Evolutionary conservation across 768 basidiomycete genomes (phyloP).

Genomic region (Rhodotorula babjevae): DNA sequence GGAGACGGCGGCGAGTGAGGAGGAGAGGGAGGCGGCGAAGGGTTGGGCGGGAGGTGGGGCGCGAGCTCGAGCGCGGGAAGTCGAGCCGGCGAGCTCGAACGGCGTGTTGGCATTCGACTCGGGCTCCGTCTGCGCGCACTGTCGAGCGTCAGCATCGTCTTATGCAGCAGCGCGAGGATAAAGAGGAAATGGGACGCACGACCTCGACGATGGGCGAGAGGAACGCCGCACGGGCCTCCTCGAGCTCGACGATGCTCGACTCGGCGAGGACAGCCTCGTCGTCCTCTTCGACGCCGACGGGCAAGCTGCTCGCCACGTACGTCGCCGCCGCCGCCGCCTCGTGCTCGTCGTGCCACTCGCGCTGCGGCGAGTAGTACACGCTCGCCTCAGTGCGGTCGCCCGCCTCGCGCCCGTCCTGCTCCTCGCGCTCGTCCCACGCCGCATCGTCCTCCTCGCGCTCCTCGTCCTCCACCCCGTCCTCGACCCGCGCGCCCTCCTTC

Average conservation of each 20-base stretch:
- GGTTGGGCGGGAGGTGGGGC: conserved; percentile 9
- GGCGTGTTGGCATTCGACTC: conserved; percentile 29
- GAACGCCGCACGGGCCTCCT: neutral
- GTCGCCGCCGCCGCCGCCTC: neutral
- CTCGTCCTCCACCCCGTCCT: neutral
- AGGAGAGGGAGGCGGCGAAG: neutral
- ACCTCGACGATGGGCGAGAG: conserved; percentile 30
- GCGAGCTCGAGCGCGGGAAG: neutral
- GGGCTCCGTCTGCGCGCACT: conserved; percentile 27
- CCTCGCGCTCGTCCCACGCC: neutral
- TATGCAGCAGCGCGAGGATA: no score
- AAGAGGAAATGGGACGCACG: neutral
- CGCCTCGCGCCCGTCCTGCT: neutral
- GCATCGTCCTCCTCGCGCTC: neutral
- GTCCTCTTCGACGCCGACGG: neutral
- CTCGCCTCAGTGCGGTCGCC: neutral
- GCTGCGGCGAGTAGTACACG: conserved; percentile 15
- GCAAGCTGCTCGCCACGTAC: neutral
- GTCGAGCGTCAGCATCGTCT: neutral
- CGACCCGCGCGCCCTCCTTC: neutral
- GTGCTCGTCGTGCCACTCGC: neutral
- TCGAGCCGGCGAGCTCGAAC: neutral
- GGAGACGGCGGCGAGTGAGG: neutral
- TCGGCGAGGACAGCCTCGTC: neutral
- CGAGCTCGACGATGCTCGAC: conserved; percentile 6